phyloP scores from a whole-genome alignment of 179 eudicot species.

The Spinacia oleracea region DNA sequence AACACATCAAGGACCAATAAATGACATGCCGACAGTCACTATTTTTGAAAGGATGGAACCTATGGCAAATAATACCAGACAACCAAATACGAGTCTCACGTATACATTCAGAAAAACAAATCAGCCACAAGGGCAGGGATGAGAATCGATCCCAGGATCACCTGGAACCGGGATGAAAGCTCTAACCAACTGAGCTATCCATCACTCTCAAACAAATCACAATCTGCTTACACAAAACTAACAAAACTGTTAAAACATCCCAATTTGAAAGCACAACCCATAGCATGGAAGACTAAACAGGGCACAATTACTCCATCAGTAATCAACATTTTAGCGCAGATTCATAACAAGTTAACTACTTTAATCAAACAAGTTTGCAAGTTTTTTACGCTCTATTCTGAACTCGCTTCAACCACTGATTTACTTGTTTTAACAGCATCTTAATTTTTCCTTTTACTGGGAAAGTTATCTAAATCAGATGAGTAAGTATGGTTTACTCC shows the following conservation, averaged over 20 bases:
- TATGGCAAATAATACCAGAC: conserved; percentile 11
- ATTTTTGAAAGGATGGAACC: not conserved
- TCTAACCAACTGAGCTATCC: too few species aligned
- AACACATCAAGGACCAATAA: conserved; percentile 15
- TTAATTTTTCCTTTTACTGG: not conserved
- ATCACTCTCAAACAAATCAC: too few species aligned
- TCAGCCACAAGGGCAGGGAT: too few species aligned
- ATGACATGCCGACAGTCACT: conserved; percentile 10
- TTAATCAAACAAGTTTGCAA: not conserved
- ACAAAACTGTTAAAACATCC: conserved; percentile 7
- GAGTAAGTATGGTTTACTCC: not conserved
- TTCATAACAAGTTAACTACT: not conserved
- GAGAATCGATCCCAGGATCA: too few species aligned
- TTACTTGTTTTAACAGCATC: not conserved
- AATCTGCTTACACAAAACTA: not conserved
- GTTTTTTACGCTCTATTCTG: not conserved
- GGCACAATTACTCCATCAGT: too few species aligned
- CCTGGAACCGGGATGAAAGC: too few species aligned
- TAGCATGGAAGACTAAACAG: too few species aligned
- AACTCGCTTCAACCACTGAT: not conserved
- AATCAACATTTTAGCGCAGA: too few species aligned
- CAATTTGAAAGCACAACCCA: not conserved
- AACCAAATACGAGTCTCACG: conserved; percentile 14
- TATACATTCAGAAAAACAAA: conserved; percentile 21
- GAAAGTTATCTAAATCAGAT: not conserved